Conservation (phyloP, 108 stramenopile genomes). For the Cyclotella cryptica region DNA sequence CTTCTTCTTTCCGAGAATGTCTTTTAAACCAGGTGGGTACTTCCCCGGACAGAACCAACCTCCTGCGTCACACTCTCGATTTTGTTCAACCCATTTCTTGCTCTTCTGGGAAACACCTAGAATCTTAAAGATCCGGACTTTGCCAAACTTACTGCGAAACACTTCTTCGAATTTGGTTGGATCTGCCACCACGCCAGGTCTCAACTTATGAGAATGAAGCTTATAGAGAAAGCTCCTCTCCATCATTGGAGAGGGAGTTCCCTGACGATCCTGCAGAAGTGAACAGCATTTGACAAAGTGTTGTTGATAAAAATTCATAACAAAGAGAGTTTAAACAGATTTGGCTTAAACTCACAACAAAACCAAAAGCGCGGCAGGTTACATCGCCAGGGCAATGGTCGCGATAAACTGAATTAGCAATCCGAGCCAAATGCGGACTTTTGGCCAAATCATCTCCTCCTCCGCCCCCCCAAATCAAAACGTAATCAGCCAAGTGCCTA, state of each 20-base stretch:
- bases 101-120: slow-evolving; percentile 79
- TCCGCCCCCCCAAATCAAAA: slow-evolving; percentile 95
- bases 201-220: slow-evolving; percentile 84
- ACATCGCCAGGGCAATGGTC: slow-evolving; percentile 96
- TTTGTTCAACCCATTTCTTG: slow-evolving; percentile 86
- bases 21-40: slow-evolving; percentile 86
- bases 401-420: slow-evolving; percentile 97
- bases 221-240: slow-evolving; percentile 91
- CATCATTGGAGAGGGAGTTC: slow-evolving; percentile 93
- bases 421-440: slow-evolving; percentile 94
- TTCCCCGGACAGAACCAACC: slow-evolving; percentile 93
- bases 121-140: slow-evolving; percentile 98
- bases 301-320: neutral
- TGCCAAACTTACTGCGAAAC: slow-evolving; percentile 95
- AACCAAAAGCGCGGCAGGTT: slow-evolving; percentile 90
- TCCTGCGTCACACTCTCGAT: slow-evolving; percentile 85
- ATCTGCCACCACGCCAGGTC: slow-evolving; percentile 81
- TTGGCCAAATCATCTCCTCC: slow-evolving; percentile 97
- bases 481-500: slow-evolving; percentile 95
- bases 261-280: slow-evolving; percentile 76
- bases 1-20: slow-evolving; percentile 74
- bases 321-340: slow-evolving; percentile 8
- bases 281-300: too few relatives aligned
- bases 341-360: slow-evolving; percentile 56
- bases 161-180: slow-evolving; percentile 84